Base-by-base conservation (phyloP, 495 filamentous ascomycete species). In the Aspergillus mulundensis region DNA sequence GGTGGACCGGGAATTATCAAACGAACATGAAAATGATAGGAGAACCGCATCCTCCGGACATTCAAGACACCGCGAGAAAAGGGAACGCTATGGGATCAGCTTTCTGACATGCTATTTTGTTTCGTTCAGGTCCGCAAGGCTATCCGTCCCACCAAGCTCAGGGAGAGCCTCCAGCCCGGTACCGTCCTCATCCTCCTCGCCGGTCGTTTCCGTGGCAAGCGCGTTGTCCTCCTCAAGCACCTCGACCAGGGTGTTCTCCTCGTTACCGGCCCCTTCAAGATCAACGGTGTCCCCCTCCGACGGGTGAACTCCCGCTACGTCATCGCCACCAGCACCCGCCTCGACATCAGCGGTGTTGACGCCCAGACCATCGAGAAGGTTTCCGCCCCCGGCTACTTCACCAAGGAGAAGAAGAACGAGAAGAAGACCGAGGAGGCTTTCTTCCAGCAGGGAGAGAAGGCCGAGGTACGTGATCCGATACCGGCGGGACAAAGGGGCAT, bases 141-240 rank as follows among this genome's bases (percentile, higher is more conserved):
- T 63, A 75, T 90, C 72, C 90, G 90, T 63, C 81, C 91, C 56
- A 83, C 91, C 69, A 86, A 89, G 73, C 81, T 89, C 62, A 92
- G 95, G 65, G 75, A 86, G 65, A 86, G 87, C 60, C 92, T 99
- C 67, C 80, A 86, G 72, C 95, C 94, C 72, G 95, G 95, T 74
- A 87, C 90, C 71, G 81, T 97, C 68, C 86, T 99, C 68, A 97
- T 99, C 77, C 89, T 99, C 73, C 90, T 99, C 69, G 94, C 95
- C 77, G 95, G 95, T 68, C 94, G 95, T 71, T 99, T 97, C 89
- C 94, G 95, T 68, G 95, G 95, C 82, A 97, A 97, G 89, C 95
- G 95, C 72, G 95, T 99, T 69, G 81, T 99, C 71, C 91, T 96
- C 75, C 89, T 99, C 74, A 97, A 97, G 84, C 81, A 86, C 79